These are phyloP conservation scores for Spizellomyces punctatus DNA, from an alignment of 192 early-diverging fungal species.

Conservation along the genomic window DNA sequence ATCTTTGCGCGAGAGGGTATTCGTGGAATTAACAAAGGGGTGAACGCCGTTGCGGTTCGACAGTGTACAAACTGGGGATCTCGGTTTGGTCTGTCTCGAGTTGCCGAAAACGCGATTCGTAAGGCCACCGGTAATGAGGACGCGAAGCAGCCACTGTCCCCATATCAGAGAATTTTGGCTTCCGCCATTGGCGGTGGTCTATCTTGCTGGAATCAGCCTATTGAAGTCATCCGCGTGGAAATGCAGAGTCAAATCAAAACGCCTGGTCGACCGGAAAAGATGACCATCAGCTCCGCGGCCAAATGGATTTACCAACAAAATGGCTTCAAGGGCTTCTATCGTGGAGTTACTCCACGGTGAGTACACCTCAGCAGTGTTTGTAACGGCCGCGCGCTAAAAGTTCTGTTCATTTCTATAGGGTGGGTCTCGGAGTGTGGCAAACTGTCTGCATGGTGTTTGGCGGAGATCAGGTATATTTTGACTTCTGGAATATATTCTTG, in stretches of 20 bases:
- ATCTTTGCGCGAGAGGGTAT: constrained; percentile 94
- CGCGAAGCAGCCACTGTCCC: constrained; percentile 31
- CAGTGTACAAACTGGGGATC: constrained; percentile 99
- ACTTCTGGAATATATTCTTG: too few relatives aligned
- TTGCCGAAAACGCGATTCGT: constrained; percentile 67
- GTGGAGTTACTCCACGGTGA: constrained; percentile 58
- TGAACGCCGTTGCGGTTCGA: constrained; percentile 95
- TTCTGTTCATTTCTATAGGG: constrained; percentile 18
- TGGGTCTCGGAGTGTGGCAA: constrained; percentile 63
- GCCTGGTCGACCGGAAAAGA: constrained; percentile 85
- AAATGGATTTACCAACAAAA: constrained; percentile 91
- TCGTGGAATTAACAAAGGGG: constrained; percentile 96
- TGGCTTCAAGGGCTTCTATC: constrained; percentile 90
- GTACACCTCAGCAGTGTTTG: neutral
- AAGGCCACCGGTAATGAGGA: constrained; percentile 47
- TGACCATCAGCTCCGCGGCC: constrained; percentile 81
- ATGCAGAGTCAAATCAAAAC: constrained; percentile 96
- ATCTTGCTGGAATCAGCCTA: constrained; percentile 98
- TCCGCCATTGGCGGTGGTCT: constrained; percentile 88
- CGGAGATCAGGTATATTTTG: constrained; percentile 48
- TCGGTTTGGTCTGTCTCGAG: constrained; percentile 69
- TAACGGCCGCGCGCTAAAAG: neutral
- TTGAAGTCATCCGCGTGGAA: constrained; percentile 98
- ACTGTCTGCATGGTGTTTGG: constrained; percentile 93
- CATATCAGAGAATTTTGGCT: constrained; percentile 69